These are phyloP conservation scores for Sarocladium oryzae DNA, from an alignment of 2,329 filamentous ascomycete genomes.

Conservation along the genomic window DNA sequence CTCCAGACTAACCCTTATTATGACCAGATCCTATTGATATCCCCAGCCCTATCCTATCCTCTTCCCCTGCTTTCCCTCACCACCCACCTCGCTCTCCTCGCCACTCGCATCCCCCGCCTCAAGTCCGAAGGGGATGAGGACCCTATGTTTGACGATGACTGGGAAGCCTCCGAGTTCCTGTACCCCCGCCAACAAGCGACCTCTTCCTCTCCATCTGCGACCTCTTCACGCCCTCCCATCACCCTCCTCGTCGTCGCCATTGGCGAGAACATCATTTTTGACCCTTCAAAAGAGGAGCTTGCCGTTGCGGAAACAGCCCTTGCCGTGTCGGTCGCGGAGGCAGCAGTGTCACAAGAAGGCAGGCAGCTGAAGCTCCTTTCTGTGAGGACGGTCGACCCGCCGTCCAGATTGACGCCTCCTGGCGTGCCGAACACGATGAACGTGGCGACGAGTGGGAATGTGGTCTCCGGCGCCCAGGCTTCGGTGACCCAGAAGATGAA, in stretches of 20 bases:
- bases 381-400: conserved; percentile 68
- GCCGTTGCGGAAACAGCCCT: conserved; percentile 86
- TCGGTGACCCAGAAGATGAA: conserved; percentile 33
- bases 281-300: conserved; percentile 85
- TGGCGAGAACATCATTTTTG: conserved; percentile 85
- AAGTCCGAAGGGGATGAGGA: conserved; percentile 92
- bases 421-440: conserved; percentile 61
- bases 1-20: too few species aligned
- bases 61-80: conserved; percentile 88
- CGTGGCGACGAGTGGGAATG: conserved; percentile 33
- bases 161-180: conserved; percentile 73
- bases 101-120: conserved; percentile 75
- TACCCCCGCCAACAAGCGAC: conserved; percentile 50
- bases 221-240: conserved; percentile 61
- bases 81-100: conserved; percentile 85
- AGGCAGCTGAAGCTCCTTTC: conserved; percentile 55
- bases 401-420: conserved; percentile 64
- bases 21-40: conserved; percentile 90
- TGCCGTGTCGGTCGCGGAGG: conserved; percentile 69
- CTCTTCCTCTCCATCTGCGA: conserved; percentile 18
- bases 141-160: conserved; percentile 96
- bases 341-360: conserved; percentile 38
- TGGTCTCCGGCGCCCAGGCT: conserved; percentile 17
- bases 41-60: conserved; percentile 87
- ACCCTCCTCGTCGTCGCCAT: conserved; percentile 87